Percentiles rank a stretch among this genome's conserved stretches.
These are phyloP conservation scores for Hygrocybe coccinea DNA, from an alignment of 768 basidiomycete species.

Conservation along the genomic window DNA sequence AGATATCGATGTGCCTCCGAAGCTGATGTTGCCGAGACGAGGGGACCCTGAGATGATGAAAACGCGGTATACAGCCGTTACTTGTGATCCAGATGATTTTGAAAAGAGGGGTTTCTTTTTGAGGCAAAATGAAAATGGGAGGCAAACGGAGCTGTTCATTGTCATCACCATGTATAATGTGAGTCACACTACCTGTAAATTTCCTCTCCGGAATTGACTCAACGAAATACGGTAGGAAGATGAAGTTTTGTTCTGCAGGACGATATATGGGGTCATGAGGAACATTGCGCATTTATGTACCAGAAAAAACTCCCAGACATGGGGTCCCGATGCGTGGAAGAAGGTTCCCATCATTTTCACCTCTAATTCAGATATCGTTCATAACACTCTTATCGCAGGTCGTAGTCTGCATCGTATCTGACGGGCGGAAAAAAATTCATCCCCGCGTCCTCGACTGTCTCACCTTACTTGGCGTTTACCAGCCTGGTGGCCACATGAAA, in stretches of 20 bases:
- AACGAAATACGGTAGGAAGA: constrained; percentile 52
- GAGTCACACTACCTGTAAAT: constrained; percentile 9
- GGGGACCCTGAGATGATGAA: constrained; percentile 70
- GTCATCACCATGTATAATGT: constrained; percentile 98
- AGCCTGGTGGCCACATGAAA: constrained; percentile 54
- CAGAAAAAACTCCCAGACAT: constrained; percentile 86
- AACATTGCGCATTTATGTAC: constrained; percentile 79
- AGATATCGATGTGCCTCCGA: constrained; percentile 78
- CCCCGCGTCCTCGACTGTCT: constrained; percentile 84
- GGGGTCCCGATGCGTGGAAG: constrained; percentile 96
- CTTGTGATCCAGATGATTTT: constrained; percentile 92
- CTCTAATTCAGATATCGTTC: not conserved
- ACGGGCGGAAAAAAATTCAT: constrained; percentile 78
- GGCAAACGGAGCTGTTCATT: constrained; percentile 87
- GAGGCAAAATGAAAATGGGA: constrained; percentile 72
- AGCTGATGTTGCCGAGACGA: constrained; percentile 68
- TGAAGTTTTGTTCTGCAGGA: constrained; percentile 86
- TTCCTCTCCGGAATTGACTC: constrained; percentile 5
- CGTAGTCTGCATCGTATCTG: constrained; percentile 88
- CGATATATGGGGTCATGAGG: constrained; percentile 91
- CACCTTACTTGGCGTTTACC: constrained; percentile 90
- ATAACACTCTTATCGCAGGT: constrained; percentile 43
- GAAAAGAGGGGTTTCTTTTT: constrained; percentile 78
- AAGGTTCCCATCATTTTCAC: constrained; percentile 47
- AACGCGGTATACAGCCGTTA: constrained; percentile 82